Conservation (phyloP, 208 protist genomes). For the Perkinsela sp. region DNA sequence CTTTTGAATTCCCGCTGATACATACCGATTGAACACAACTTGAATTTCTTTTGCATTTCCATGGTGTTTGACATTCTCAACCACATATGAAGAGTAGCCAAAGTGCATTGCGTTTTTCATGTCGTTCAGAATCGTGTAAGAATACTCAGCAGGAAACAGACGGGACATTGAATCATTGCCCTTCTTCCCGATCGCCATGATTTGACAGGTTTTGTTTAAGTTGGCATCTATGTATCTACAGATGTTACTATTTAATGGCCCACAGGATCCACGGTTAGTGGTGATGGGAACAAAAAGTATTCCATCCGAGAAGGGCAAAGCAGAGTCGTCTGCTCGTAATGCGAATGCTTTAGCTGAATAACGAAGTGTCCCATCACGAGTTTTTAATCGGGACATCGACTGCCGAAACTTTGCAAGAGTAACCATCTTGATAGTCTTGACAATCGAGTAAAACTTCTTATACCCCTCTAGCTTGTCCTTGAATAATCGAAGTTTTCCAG, state of each 20-base stretch:
- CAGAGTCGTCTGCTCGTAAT: background rate
- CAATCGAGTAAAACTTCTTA: constrained; percentile 61
- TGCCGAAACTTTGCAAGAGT: constrained; percentile 52
- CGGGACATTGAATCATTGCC: constrained; percentile 50
- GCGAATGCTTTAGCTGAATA: constrained; percentile 64
- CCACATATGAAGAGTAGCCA: constrained; percentile 40
- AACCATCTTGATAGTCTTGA: constrained; percentile 72
- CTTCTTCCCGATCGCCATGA: constrained; percentile 47
- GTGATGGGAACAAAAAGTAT: constrained; percentile 47
- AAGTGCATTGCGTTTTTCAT: constrained; percentile 63
- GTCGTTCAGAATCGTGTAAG: constrained; percentile 47
- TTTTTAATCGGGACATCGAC: constrained; percentile 32
- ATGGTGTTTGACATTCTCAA: constrained; percentile 26
- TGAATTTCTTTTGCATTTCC: constrained; percentile 26
- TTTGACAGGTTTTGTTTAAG: constrained; percentile 9
- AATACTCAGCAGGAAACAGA: constrained; percentile 34
- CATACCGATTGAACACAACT: constrained; percentile 48
- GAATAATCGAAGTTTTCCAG: constrained; percentile 58
- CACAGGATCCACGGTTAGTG: constrained; percentile 58
- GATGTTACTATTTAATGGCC: constrained; percentile 53
- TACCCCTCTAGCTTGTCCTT: constrained; percentile 67
- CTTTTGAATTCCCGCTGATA: constrained; percentile 36
- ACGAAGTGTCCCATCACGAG: constrained; percentile 48
- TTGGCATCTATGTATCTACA: constrained; percentile 21
- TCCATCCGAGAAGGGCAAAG: constrained; percentile 13